These are phyloP conservation scores for Neoboletus subvelutipes DNA, from an alignment of 768 basidiomycete genomes.

Conservation along the genomic window DNA sequence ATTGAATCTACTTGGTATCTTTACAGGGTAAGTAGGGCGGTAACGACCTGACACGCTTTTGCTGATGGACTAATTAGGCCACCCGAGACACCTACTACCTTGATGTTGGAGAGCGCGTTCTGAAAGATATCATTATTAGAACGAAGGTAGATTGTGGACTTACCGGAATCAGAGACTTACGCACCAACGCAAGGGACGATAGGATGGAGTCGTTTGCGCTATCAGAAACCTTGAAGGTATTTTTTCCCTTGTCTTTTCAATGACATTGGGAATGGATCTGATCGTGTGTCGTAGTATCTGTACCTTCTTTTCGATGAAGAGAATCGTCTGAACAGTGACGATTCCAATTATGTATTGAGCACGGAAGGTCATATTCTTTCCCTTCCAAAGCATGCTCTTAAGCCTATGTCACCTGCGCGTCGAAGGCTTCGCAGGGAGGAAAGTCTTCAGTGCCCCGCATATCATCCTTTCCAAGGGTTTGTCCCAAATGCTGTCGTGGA, in stretches of 20 bases:
- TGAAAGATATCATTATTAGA: constrained; percentile 71
- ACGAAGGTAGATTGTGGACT: constrained; percentile 87
- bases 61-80: constrained; percentile 51
- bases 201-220: constrained; percentile 98
- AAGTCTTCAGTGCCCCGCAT: constrained; percentile 73
- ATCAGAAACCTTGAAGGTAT: constrained; percentile 87
- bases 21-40: constrained; percentile 60
- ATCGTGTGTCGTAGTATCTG: constrained; percentile 62
- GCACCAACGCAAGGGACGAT: constrained; percentile 77
- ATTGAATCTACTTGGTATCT: constrained; percentile 97
- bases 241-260: constrained; percentile 1
- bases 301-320: constrained; percentile 90
- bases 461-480: constrained; percentile 43
- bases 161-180: constrained; percentile 76
- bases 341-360: constrained; percentile 88
- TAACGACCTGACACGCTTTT: background rate
- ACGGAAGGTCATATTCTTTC: constrained; percentile 92
- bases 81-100: constrained; percentile 92
- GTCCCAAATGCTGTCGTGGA: constrained; percentile 32
- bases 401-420: constrained; percentile 55
- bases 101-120: constrained; percentile 81
- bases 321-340: constrained; percentile 68
- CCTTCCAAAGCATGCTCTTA: constrained; percentile 55
- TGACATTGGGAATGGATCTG: background rate
- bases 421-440: constrained; percentile 62